These are phyloP conservation scores for Solanum dulcamara DNA, from an alignment of 257 asterid genomes.

Conservation along the genomic window DNA sequence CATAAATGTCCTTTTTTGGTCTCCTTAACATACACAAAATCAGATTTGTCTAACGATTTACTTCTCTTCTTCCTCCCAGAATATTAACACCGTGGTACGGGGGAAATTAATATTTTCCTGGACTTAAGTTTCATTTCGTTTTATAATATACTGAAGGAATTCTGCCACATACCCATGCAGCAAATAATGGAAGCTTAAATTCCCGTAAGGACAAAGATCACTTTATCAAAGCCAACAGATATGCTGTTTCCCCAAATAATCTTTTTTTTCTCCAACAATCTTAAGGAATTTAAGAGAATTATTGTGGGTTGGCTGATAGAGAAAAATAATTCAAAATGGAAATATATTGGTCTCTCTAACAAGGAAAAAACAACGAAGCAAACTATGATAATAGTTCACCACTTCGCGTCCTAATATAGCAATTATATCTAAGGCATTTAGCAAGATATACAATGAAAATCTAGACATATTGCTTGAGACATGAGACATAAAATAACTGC, in stretches of 20 bases:
- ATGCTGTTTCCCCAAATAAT: neutral
- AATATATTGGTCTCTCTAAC: neutral
- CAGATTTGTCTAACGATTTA: neutral
- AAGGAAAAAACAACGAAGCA: neutral
- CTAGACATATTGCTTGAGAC: neutral
- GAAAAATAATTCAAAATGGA: neutral
- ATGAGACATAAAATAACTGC: neutral
- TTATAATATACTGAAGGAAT: neutral
- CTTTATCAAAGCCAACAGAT: neutral
- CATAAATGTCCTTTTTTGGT: neutral
- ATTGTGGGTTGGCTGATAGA: neutral
- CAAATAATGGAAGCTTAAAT: neutral
- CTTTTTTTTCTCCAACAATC: neutral
- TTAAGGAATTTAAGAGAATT: neutral
- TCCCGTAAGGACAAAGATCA: neutral
- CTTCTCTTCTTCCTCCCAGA: neutral
- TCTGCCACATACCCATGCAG: neutral
- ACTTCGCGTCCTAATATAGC: neutral
- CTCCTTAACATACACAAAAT: neutral
- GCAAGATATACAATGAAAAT: neutral
- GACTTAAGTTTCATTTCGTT: neutral
- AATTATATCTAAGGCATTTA: neutral
- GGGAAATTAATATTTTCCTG: neutral
- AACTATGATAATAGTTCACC: neutral
- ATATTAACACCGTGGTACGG: neutral